These are phyloP conservation scores for Purshia tridentata DNA, from an alignment of 306 rosid species.

Conservation along the genomic window DNA sequence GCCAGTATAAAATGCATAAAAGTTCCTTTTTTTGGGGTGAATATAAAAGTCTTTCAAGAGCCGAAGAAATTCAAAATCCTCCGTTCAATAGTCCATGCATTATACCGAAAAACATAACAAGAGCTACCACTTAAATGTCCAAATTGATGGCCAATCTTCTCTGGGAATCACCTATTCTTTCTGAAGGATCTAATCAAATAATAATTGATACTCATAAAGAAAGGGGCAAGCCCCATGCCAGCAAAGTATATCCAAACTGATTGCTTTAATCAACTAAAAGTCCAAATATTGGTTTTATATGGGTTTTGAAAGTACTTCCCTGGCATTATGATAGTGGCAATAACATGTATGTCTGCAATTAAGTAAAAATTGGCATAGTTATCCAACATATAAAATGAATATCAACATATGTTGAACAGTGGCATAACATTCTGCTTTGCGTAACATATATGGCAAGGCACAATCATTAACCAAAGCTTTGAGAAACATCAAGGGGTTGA, in stretches of 20 bases:
- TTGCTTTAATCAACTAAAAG: background rate
- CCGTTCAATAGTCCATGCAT: background rate
- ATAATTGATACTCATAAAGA: background rate
- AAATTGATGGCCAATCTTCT: background rate
- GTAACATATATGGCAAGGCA: background rate
- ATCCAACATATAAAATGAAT: background rate
- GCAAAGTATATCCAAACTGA: background rate
- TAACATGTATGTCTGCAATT: background rate
- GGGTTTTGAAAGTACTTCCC: background rate
- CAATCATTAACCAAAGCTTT: background rate
- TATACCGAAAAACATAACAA: background rate
- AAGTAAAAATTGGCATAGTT: background rate
- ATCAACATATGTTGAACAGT: background rate
- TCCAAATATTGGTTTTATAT: background rate
- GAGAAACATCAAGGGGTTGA: background rate
- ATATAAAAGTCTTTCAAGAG: background rate
- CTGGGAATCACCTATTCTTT: background rate
- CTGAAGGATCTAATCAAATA: background rate
- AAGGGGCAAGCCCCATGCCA: background rate
- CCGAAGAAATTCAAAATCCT: background rate
- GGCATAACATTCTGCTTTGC: background rate
- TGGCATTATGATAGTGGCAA: background rate
- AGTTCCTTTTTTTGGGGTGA: no score
- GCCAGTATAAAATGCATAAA: no score
- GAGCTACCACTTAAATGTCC: background rate